These are phyloP conservation scores for Cafeteria roenbergensis DNA, from an alignment of 108 stramenopile genomes.

Conservation along the genomic window DNA sequence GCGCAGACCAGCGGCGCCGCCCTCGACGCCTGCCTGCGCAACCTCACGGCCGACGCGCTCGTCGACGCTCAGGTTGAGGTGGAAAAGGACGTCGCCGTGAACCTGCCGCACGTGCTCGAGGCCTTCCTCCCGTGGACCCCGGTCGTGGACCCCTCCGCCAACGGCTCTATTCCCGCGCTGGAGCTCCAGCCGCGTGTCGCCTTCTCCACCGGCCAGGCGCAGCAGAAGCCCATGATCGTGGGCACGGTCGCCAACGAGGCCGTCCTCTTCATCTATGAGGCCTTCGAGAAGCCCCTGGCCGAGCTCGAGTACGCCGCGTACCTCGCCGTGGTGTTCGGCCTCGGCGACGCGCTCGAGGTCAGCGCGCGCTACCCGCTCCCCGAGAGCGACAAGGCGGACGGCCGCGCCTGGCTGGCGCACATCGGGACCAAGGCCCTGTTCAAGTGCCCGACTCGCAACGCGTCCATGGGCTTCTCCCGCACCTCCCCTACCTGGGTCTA, in stretches of 20 bases:
- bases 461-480: background rate
- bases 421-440: constrained; percentile 14
- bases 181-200: constrained; percentile 1
- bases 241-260: constrained; percentile 17
- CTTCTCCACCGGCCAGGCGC: background rate
- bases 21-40: constrained; percentile 5
- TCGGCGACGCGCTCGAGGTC: background rate
- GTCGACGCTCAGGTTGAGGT: background rate
- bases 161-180: background rate
- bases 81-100: constrained; percentile 1
- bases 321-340: constrained; percentile 11
- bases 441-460: constrained; percentile 9
- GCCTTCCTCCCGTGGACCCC: constrained; percentile 20
- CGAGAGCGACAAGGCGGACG: background rate
- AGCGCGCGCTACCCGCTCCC: constrained; percentile 4
- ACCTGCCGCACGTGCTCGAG: background rate
- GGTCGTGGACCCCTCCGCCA: background rate
- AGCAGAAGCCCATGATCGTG: constrained; percentile 10
- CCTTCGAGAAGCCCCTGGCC: constrained; percentile 8
- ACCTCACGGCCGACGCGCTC: background rate
- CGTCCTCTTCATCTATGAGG: constrained; percentile 7
- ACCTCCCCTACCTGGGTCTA: constrained; percentile 6
- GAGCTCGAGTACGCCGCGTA: constrained; percentile 9
- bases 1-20: background rate
- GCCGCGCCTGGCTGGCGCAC: constrained; percentile 2